Evolutionary conservation across 768 basidiomycete species (phyloP), one percentile per base, ranked within the genome.

Genomic region (Boletus rufocinnamomeus): DNA sequence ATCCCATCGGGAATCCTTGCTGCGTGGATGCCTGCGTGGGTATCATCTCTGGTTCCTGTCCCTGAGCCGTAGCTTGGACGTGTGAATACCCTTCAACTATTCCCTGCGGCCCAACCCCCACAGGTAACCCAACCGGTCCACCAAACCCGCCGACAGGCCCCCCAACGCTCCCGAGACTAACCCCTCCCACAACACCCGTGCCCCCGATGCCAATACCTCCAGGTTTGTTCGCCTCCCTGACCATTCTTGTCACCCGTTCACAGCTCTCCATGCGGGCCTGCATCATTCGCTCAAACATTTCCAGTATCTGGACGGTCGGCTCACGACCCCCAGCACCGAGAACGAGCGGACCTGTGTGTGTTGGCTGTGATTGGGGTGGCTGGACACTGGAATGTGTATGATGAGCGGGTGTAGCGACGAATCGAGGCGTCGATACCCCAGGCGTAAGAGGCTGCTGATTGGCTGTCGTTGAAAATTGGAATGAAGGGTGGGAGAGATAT

Each of bases 241-340:
- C 80, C 60, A 90, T 76, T 48, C 79, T 80, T 61, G 82, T 82
- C 52, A 88, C 77, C 35, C 87, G 78, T 62, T 86, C 80, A 70
- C 89, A 91, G 66, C 86, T 89, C 71, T 89, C 88, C 81, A 91
- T 84, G 54, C 89, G 80, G 3, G 84, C 78, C 65, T 88, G 85
- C 77, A 89, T 82, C 76, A 91, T 84, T 59, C 83, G 80, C 57
- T 86, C 86, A 66, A 87, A 88, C 77, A 84, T 80, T 64, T 84
- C 80, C 59, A 91, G 74, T 53, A 91, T 79, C 54, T 78, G 81
- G 28, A 84, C 80, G 45, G 75, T 74, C 37, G 77, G 72, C 58
- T 80, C 78, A 37, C 66, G 65, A n/a, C 62, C 66, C 13, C 70
- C 66, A 16, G 70, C 63, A 21, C 72, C 73, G n/a, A 71, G 64